Conservation (phyloP, 345 rosid species). For the Arabis hirsuta region DNA sequence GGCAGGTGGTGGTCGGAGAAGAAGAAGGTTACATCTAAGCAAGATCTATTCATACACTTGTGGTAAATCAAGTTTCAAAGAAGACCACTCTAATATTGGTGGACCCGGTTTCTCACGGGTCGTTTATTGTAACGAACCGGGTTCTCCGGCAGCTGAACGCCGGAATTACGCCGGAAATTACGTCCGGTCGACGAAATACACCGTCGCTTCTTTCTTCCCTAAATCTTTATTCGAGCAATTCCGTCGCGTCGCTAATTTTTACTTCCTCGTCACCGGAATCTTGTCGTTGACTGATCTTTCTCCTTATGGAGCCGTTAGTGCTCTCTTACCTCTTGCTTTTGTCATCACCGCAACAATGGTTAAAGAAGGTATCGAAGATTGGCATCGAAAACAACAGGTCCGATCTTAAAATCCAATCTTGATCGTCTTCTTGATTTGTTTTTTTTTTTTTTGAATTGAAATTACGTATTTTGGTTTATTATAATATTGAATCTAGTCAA, state of each 20-base stretch:
- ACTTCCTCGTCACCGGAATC: slow-evolving; percentile 71
- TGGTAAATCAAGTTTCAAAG: slow-evolving; percentile 66
- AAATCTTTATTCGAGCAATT: slow-evolving; percentile 97
- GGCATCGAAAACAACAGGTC: slow-evolving; percentile 87
- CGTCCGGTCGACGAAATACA: slow-evolving; percentile 81
- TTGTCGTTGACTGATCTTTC: slow-evolving; percentile 74
- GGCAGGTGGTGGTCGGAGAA: slow-evolving; percentile 61
- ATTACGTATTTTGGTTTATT: no score
- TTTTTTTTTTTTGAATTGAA: no score
- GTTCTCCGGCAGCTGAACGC: slow-evolving; percentile 61
- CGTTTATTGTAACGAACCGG: slow-evolving; percentile 81
- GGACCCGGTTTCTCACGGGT: slow-evolving; percentile 88
- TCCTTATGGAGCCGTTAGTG: slow-evolving; percentile 70
- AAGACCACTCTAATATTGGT: slow-evolving; percentile 80
- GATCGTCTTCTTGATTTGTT: no score
- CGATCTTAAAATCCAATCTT: background rate
- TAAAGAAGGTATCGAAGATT: slow-evolving; percentile 91
- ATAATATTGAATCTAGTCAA: no score
- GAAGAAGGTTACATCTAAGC: slow-evolving; percentile 63
- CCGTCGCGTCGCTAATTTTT: slow-evolving; percentile 94
- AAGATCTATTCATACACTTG: slow-evolving; percentile 77
- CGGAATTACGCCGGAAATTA: slow-evolving; percentile 63
- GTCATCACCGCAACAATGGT: slow-evolving; percentile 82
- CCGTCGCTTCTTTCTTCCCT: slow-evolving; percentile 72
- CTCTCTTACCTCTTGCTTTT: slow-evolving; percentile 71